Evolutionary conservation across 1,139 yeast species (phyloP).

Genomic region (Protomyces arabidopsidicola): DNA sequence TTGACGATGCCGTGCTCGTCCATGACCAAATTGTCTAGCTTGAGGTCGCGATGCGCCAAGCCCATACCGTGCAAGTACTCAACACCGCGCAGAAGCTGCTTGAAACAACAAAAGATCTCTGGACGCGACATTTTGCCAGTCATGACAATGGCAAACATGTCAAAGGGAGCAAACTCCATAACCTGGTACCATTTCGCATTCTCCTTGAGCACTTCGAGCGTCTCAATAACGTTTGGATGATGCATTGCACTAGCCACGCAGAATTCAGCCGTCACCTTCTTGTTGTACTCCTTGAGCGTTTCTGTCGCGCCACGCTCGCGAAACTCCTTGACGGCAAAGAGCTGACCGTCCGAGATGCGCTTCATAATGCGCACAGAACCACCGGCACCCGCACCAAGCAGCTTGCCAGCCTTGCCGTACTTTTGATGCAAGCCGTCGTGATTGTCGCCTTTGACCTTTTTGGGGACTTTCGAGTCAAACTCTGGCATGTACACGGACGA

Average conservation of each 20-base stretch:
- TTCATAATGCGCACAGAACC: constrained; percentile 87
- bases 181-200: constrained; percentile 83
- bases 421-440: constrained; percentile 57
- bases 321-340: constrained; percentile 96
- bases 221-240: constrained; percentile 90
- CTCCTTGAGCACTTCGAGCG: constrained; percentile 86
- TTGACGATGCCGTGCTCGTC: constrained; percentile 80
- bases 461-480: constrained; percentile 23
- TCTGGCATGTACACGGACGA: constrained; percentile 21
- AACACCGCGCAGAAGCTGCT: constrained; percentile 80
- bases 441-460: constrained; percentile 33
- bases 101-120: constrained; percentile 84
- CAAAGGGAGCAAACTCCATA: constrained; percentile 97
- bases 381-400: constrained; percentile 96
- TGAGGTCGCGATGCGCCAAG: constrained; percentile 90
- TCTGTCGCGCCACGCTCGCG: constrained; percentile 81
- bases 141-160: constrained; percentile 91
- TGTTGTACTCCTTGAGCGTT: constrained; percentile 79
- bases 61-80: constrained; percentile 79
- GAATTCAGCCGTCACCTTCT: constrained; percentile 94
- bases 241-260: constrained; percentile 94
- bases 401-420: constrained; percentile 84
- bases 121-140: constrained; percentile 81
- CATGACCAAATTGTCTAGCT: constrained; percentile 90
- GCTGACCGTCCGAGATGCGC: constrained; percentile 71